phyloP scores from a whole-genome alignment of 306 rosid genomes.

The Dryas alaskensis region DNA sequence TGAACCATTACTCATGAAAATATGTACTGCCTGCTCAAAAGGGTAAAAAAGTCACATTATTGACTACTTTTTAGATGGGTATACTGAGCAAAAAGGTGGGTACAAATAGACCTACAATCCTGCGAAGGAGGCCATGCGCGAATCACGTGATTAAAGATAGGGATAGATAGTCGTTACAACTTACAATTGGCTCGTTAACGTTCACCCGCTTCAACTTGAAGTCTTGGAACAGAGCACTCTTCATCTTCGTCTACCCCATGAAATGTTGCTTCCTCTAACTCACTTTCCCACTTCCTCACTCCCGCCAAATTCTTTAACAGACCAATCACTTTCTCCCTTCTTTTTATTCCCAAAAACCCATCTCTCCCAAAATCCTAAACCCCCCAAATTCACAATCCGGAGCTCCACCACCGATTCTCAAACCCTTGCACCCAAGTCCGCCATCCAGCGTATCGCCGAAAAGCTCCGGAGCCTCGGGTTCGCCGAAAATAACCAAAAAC shows the following conservation, averaged over 20 bases:
- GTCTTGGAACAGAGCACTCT: too few species aligned
- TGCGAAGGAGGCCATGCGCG: background rate
- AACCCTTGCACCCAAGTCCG: slow-evolving; percentile 58
- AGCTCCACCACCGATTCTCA: slow-evolving; percentile 41
- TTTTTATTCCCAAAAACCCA: slow-evolving; percentile 41
- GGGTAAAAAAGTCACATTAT: too few species aligned
- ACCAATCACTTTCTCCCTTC: slow-evolving; percentile 33
- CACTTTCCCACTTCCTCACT: slow-evolving; percentile 30
- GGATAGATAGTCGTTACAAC: background rate
- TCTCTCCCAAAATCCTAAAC: slow-evolving; percentile 15
- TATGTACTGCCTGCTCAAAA: too few species aligned
- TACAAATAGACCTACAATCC: too few species aligned
- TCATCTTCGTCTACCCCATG: background rate
- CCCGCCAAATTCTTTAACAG: slow-evolving; percentile 30
- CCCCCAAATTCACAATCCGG: slow-evolving; percentile 43
- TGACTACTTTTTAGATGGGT: too few species aligned
- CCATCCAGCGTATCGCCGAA: slow-evolving; percentile 82
- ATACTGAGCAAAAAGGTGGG: too few species aligned
- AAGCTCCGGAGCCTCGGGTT: slow-evolving; percentile 87
- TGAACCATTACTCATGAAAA: too few species aligned
- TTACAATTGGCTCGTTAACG: background rate
- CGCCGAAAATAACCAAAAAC: slow-evolving; percentile 28
- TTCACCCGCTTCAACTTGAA: slow-evolving; percentile 11
- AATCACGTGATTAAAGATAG: slow-evolving; percentile 18
- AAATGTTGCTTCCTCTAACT: slow-evolving; percentile 51